A percentile compares a stretch with the other conserved stretches of the same genome.
phyloP scores from a whole-genome alignment of 805 yeast genomes.

The Blastobotrys attinorum region DNA sequence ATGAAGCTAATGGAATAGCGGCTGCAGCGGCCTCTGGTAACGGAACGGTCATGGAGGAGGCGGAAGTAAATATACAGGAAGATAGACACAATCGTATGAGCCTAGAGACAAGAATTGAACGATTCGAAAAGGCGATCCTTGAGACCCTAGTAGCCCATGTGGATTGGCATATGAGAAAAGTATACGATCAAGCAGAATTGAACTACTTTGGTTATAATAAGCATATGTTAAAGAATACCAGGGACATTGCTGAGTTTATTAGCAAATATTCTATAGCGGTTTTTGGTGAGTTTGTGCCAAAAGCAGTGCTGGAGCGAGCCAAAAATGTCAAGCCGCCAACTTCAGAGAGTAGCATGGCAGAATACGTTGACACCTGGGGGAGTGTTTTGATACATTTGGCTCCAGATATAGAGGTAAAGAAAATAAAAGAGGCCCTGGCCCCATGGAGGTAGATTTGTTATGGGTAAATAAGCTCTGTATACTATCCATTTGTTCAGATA shows the following conservation, averaged over 20 bases:
- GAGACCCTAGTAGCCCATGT: conserved; percentile 34
- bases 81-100: background rate
- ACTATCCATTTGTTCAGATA: background rate
- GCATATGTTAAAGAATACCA: conserved; percentile 29
- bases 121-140: conserved; percentile 21
- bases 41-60: background rate
- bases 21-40: background rate
- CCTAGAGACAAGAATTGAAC: conserved; percentile 10
- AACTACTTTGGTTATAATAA: conserved; percentile 43
- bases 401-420: background rate
- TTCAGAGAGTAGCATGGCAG: conserved; percentile 32
- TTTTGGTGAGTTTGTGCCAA: conserved; percentile 36
- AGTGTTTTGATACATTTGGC: conserved; percentile 27
- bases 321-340: background rate
- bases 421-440: background rate
- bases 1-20: conserved; percentile 22
- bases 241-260: conserved; percentile 37
- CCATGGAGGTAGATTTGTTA: background rate
- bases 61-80: background rate
- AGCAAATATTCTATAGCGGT: conserved; percentile 48
- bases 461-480: background rate
- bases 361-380: conserved; percentile 48
- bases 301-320: conserved; percentile 4
- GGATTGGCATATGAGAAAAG: conserved; percentile 42
- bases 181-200: conserved; percentile 44